Percentiles rank a stretch among this genome's conserved stretches.
These are phyloP conservation scores for Solanum arcanum DNA, from an alignment of 257 asterid genomes.

Conservation along the genomic window DNA sequence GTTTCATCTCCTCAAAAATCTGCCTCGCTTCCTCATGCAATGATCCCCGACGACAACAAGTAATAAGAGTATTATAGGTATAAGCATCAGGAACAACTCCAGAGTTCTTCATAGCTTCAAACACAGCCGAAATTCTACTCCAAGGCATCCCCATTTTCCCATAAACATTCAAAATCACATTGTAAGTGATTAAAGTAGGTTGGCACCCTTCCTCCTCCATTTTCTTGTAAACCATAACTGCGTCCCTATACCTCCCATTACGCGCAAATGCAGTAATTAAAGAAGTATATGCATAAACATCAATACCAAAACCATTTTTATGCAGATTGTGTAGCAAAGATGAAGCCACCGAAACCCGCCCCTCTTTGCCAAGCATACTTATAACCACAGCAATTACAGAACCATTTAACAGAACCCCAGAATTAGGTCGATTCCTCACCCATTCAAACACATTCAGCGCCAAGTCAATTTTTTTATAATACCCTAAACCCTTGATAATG, in stretches of 20 bases:
- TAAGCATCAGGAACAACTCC: conserved; percentile 70
- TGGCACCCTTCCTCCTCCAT: conserved; percentile 88
- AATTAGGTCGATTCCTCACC: conserved; percentile 30
- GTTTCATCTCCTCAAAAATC: conserved; percentile 73
- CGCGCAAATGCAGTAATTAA: conserved; percentile 50
- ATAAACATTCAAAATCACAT: conserved; percentile 72
- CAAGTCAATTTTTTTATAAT: conserved; percentile 49
- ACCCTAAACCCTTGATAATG: conserved; percentile 60
- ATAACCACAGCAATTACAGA: conserved; percentile 66
- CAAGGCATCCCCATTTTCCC: conserved; percentile 99
- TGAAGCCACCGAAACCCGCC: conserved; percentile 51
- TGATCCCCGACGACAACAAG: conserved; percentile 76
- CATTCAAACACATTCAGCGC: conserved; percentile 64
- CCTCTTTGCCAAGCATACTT: conserved; percentile 65
- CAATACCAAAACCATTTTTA: conserved; percentile 53
- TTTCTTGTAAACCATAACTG: conserved; percentile 59
- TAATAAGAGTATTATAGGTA: conserved; percentile 80
- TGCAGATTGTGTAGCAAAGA: conserved; percentile 50
- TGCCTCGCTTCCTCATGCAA: conserved; percentile 72
- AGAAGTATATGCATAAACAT: conserved; percentile 77
- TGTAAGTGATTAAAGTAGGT: conserved; percentile 81
- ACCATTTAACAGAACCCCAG: conserved; percentile 34
- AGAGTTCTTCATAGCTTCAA: conserved; percentile 58
- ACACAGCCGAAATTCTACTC: conserved; percentile 46
- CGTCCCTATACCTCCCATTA: conserved; percentile 69